Evolutionary conservation across 768 basidiomycete species (phyloP), one percentile per base, ranked within the genome.

Genomic region (Collybiopsis luxurians): DNA sequence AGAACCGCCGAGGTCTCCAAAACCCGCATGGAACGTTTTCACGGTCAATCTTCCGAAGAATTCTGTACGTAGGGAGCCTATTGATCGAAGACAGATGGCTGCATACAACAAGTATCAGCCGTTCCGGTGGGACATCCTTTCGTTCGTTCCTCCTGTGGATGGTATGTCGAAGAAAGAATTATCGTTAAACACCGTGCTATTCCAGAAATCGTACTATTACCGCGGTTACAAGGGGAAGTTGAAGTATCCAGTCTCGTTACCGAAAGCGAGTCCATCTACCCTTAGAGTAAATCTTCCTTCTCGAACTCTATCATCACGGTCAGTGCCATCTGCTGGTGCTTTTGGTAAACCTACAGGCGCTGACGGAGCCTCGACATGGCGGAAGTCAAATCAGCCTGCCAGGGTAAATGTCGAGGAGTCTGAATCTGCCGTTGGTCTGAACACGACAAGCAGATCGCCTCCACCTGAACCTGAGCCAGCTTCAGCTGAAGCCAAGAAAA

Each of bases 141-240:
- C 87, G 2, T 89, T 86, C 71, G 81, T 84, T 30, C 89, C 91
- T 51, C 86, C 87, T 17, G 77, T 87, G 13, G 80, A 81, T 55
- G 84, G 81, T 47, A 86, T 86, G 82, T 80, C 62, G 52, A 79
- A 72, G 42, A 75, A 80, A 46, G 86, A 87, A 56, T 74, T 87
- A 45, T 82, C 83, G 19, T 56, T 90, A 39, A 86, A 89, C 61
- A 84, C 87, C 27, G 66, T 86, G 38, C 69, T 92, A 34, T 89
- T 90, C 69, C 77, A 69, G 56, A 79, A 73, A 59, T 52, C 63
- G 6, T 55, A 55, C 28, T 28, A 17, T 13, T 54, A 10, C n/a
- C 19, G 50, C n/a, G 63, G 61, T 9, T 69, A 61, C 64, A 79
- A 77, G 63, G 71, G 72, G 5, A 78, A 74, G 59, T 58, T 58